Conservation (phyloP, 495 filamentous ascomycete species). For the Lasiosphaeriaceae sp. region DNA sequence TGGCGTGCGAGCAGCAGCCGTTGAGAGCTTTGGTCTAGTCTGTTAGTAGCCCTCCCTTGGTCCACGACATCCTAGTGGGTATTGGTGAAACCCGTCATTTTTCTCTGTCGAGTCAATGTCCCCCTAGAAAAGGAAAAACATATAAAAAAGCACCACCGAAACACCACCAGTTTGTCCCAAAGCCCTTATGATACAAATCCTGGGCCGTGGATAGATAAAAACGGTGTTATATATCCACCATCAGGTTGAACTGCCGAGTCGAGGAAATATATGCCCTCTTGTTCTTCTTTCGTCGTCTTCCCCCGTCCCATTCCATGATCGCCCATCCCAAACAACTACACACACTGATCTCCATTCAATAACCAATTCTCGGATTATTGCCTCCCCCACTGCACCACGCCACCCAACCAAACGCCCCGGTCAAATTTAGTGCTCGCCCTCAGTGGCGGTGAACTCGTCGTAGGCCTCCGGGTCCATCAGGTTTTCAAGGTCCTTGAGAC, state of each 20-base stretch:
- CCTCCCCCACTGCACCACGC: not conserved
- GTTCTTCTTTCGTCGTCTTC: slow-evolving; percentile 1
- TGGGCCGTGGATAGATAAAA: slow-evolving; percentile 11
- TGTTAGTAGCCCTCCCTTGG: no score
- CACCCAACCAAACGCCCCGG: not conserved
- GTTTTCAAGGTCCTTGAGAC: slow-evolving; percentile 60
- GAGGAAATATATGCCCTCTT: slow-evolving; percentile 1
- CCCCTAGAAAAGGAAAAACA: slow-evolving; percentile 5
- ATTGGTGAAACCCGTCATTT: not conserved
- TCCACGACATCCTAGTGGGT: no score
- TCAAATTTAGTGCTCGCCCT: slow-evolving; percentile 22
- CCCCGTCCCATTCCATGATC: not conserved
- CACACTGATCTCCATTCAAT: no score
- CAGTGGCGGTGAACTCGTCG: slow-evolving; percentile 55
- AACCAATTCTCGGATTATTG: not conserved
- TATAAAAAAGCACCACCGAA: slow-evolving; percentile 11
- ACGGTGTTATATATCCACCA: not conserved
- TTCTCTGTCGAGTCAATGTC: not conserved
- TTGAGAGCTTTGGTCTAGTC: slow-evolving; percentile 7
- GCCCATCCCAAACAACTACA: not conserved
- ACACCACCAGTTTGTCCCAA: slow-evolving; percentile 14
- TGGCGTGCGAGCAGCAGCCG: slow-evolving; percentile 3
- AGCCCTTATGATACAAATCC: slow-evolving; percentile 24
- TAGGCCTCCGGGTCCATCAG: slow-evolving; percentile 75
- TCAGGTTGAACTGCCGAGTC: slow-evolving; percentile 35